These are phyloP conservation scores for Zasmidium cellare DNA, from an alignment of 2,329 filamentous ascomycete species.

Conservation along the genomic window DNA sequence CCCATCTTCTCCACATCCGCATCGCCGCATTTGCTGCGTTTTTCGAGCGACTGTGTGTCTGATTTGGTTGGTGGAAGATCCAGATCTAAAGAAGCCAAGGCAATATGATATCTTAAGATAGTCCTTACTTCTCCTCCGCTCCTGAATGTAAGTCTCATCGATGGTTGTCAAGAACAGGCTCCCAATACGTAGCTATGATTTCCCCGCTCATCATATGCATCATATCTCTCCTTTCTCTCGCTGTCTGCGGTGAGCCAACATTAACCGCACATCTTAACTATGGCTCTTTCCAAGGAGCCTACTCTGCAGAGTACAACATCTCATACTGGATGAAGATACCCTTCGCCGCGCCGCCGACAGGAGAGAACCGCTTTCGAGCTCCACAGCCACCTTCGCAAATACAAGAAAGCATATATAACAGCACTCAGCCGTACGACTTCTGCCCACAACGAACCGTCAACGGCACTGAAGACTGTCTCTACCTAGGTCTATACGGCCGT, in stretches of 20 bases:
- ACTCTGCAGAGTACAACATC: conserved; percentile 20
- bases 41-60: neutral
- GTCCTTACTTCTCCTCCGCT: neutral
- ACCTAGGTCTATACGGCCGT: conserved; percentile 57
- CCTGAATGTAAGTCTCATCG: too few species aligned
- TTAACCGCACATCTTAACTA: conserved; percentile 20
- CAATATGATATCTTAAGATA: neutral
- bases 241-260: neutral
- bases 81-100: neutral
- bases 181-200: neutral
- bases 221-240: neutral
- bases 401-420: conserved; percentile 54
- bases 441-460: conserved; percentile 25
- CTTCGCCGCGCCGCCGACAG: conserved; percentile 52
- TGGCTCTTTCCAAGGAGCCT: conserved; percentile 24
- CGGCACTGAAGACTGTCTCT: conserved; percentile 41
- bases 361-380: conserved; percentile 60
- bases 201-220: neutral
- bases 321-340: conserved; percentile 54
- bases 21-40: neutral
- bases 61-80: neutral
- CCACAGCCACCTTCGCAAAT: conserved; percentile 57
- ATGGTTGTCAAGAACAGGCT: too few species aligned
- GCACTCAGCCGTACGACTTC: conserved; percentile 46
- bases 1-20: neutral